Evolutionary conservation across 2,329 filamentous ascomycete genomes (phyloP).

Genomic region (Penicillium sp.): DNA sequence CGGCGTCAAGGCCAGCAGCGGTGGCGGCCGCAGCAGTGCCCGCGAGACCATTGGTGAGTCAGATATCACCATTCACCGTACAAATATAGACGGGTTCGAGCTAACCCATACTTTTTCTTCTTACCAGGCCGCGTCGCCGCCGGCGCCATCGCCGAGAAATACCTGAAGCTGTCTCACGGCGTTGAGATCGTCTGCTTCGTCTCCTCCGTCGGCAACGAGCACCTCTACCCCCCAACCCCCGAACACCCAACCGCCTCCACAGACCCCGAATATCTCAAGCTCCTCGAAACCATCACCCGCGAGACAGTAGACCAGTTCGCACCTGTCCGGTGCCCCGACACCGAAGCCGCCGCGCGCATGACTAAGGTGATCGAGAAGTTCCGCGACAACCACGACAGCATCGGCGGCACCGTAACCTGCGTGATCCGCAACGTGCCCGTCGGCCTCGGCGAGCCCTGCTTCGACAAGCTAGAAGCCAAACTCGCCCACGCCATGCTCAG

Average conservation of each 20-base stretch:
- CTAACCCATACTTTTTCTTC: too few relatives aligned
- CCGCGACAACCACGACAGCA: conserved; percentile 80
- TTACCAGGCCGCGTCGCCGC: conserved; percentile 75
- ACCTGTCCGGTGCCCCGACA: conserved; percentile 85
- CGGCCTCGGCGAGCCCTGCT: conserved; percentile 89
- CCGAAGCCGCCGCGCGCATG: conserved; percentile 70
- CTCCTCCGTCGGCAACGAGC: conserved; percentile 77
- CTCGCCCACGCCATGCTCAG: conserved; percentile 93
- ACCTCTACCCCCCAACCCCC: conserved; percentile 74
- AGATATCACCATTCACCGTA: neutral
- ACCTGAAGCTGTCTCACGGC: conserved; percentile 76
- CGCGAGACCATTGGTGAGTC: conserved; percentile 82
- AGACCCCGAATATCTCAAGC: conserved; percentile 76
- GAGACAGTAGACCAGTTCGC: conserved; percentile 78
- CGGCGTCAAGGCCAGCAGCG: conserved; percentile 86
- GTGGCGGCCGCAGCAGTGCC: conserved; percentile 89
- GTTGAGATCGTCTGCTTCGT: conserved; percentile 93
- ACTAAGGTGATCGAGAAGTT: conserved; percentile 76
- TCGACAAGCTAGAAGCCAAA: conserved; percentile 92
- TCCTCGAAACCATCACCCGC: conserved; percentile 74
- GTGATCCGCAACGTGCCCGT: conserved; percentile 84
- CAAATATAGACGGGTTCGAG: too few relatives aligned
- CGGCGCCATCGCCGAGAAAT: conserved; percentile 92
- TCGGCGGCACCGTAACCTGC: conserved; percentile 92
- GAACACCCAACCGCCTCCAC: conserved; percentile 70